Evolutionary conservation across 2,329 filamentous ascomycete genomes (phyloP), one percentile per base, ranked within the genome.

Genomic region (Pyrenochaeta sp.): DNA sequence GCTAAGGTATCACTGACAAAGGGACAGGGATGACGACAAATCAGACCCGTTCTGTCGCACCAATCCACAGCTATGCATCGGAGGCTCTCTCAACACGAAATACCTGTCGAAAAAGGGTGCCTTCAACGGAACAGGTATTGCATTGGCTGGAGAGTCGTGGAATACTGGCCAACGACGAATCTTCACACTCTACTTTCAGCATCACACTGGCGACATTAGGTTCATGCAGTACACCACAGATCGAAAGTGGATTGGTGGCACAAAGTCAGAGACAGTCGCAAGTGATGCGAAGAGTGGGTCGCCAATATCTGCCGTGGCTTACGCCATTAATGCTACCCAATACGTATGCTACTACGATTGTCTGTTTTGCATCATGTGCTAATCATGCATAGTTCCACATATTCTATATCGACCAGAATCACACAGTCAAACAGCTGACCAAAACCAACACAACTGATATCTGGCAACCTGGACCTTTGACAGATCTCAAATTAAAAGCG

Each of bases 401-500:
- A 15, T 78, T 77, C 60, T 78, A 81, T 51, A 72, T 81, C 20
- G 73, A 76, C 45, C 60, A 67, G 2, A 69, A 77, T 55, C 76
- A 77, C 47, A 70, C 58, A 2, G 53, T 81, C 29, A 69, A 69
- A 31, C 78, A 81, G 56, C 63, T 75, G 15, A 69, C 66, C 2
- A 75, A 77, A 47, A 70, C 66, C 36, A 80, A 79, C 51, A 64
- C 67, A 9, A 75, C 76, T 32, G 54, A 61, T 18, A 55, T 79
- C 14, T 81, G 78, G 78, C 46, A 60, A 14, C 66, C 76, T 11
- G 79, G 79, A 0, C 53, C 73, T 58, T 49, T 74, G 11, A 71
- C 88, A 64, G 91, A 97, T 73, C 88, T 91, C 60, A 92, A 96
- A 58, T 85, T 91, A 33, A 88, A 96, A 60, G 89, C 88, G 62